Base-by-base conservation (phyloP, 345 rosid genomes). In the Brassica carinata region DNA sequence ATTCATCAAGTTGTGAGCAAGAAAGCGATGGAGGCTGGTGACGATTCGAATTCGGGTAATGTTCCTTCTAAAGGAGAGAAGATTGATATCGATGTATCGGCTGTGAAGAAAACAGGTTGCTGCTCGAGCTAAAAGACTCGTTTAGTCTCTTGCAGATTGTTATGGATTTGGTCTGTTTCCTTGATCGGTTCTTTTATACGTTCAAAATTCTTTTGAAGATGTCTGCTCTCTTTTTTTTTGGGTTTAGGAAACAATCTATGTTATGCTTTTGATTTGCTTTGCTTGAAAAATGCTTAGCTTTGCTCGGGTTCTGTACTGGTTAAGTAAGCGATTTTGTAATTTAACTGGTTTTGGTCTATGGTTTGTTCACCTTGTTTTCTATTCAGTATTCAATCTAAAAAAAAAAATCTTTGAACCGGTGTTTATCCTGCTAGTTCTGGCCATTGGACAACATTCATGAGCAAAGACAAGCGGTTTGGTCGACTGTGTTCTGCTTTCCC, bases 11-110 rank as follows among this genome's bases (percentile, higher is more conserved):
- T 92, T 5, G 94, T 94, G 64, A 94, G 97, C 89, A 92, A 88
- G 89, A 94, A 92, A 81, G 96, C 97, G 2, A 86, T 94, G 89
- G 98, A 94, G 53, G 73, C 92, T 2, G 87, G 94, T 17, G 90
- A 84, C 1, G 89, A 83, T 58, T 79, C 76, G 0, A 73, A 8
- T n/a, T 73, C 85, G 1, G 85, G 79, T 18, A 80, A 88, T 72
- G 90, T 84, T 62, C 96, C 97, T 1, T 82, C 95, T 0, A 86
- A 89, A 86, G 98, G 96, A 38, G 98, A 94, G 91, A 90, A 92
- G 75, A 94, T 94, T 4, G 97, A 94, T 69, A 84, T 94, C 10
- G 98, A 94, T 79, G 98, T 94, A 64, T 91, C 98, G n/a, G 98
- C 91, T 3, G 83, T 94, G 80, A 94, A 92, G 93, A 91, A 83